Evolutionary conservation across 1,284 basidiomycete genomes (phyloP).

Genomic region (Cystobasidium slooffiae): DNA sequence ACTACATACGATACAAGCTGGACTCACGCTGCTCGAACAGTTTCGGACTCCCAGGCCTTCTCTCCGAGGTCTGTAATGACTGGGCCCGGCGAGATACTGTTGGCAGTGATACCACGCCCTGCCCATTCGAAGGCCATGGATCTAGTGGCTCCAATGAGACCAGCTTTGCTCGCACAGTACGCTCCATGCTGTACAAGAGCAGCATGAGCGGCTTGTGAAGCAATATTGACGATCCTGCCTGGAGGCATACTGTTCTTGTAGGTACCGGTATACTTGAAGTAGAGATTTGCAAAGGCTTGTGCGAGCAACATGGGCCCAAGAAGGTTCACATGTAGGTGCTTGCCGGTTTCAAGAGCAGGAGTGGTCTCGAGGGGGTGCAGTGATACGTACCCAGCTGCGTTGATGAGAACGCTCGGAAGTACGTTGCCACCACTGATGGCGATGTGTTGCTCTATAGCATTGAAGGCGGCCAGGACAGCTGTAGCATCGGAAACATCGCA

Average conservation of each 20-base stretch:
- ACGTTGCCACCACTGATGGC: not conserved
- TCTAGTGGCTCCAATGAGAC: not conserved
- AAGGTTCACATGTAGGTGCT: not conserved
- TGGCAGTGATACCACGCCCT: not conserved
- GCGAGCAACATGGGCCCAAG: slow-evolving; percentile 1
- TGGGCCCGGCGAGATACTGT: slow-evolving; percentile 1
- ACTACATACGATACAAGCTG: not conserved
- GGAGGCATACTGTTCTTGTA: not conserved
- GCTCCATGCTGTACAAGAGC: not conserved
- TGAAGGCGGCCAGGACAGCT: not conserved
- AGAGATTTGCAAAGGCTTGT: not conserved
- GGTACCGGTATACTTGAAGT: not conserved
- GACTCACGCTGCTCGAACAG: not conserved
- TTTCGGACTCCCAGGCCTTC: not conserved
- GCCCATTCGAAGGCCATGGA: slow-evolving; percentile 7
- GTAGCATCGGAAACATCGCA: not conserved
- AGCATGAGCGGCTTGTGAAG: slow-evolving; percentile 2
- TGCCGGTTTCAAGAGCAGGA: not conserved
- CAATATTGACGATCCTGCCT: slow-evolving; percentile 2
- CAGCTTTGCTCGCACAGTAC: slow-evolving; percentile 1
- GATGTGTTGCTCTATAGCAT: not conserved
- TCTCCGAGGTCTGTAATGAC: not conserved
- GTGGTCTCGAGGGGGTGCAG: not conserved
- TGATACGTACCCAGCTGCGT: slow-evolving; percentile 1
- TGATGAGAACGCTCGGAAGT: not conserved